Evolutionary conservation across 176 grass and related monocot genomes (phyloP), one percentile per base, ranked within the genome.

Genomic region (Poa pratensis): DNA sequence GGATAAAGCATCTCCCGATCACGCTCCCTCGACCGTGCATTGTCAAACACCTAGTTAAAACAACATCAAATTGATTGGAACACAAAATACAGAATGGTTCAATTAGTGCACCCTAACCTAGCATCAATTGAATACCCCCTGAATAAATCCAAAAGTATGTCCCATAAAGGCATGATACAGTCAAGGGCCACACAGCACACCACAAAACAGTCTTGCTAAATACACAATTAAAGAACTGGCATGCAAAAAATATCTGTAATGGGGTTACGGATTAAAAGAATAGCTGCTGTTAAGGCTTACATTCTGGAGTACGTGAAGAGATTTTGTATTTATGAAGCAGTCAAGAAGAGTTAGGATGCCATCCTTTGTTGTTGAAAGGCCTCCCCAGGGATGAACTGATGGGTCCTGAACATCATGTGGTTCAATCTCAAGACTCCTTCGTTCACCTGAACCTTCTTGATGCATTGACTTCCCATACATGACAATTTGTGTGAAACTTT

Each of bases 1-100:
- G 96, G 93, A 83, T 98, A 98, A 67, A 98, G 88, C 93, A 98
- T 88, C 83, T 98, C 93, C 22, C 96, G 79, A 81, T 98, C 96
- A 67, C 91, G 86, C 83, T 98, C 96, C 73, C 96, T 95, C 66
- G 82, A 88, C 63, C 91, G 91, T 85, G 93, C 93, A 87, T 91
- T 95, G 79, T 98, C 96, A 95, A 98, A 98, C 35, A 98, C 96
- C 96, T 98, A 83, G 30, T 86, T 18, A 75, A 83, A 65, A 88
- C 16, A 26, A 72, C 18, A 23, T 53, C 2, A 2, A 76, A 42
- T 71, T 48, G 53, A 77, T 28, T 49, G 20, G 46, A 80, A 18
- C 55, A 67, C 80, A 40, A 76, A 89, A 51, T 64, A 16, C 53
- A 65, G 13, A 75, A 68, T 35, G 64, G 64, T 37, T 37, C 5